These are phyloP conservation scores for Aureobasidium zeae DNA, from an alignment of 2,329 filamentous ascomycete species.

Conservation along the genomic window DNA sequence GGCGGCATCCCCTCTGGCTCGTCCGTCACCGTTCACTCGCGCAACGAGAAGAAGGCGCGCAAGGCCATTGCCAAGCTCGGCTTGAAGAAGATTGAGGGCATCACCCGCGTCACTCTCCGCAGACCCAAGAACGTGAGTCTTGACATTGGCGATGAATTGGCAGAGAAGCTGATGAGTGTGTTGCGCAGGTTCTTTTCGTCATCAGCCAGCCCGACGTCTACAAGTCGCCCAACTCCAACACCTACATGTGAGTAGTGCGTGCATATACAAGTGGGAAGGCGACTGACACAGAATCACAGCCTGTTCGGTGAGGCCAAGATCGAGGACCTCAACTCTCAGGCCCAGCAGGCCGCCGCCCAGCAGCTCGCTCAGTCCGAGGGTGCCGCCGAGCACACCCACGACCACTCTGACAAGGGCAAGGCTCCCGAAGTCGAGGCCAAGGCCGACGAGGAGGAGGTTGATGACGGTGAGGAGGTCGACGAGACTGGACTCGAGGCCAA, in stretches of 20 bases:
- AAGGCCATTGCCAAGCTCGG: conserved; percentile 99
- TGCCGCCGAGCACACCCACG: conserved; percentile 61
- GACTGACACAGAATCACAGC: conserved; percentile 41
- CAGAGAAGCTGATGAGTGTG: conserved; percentile 15
- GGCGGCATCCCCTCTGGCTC: conserved; percentile 71
- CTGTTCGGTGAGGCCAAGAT: conserved; percentile 99
- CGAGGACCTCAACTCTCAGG: conserved; percentile 97
- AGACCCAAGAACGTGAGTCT: conserved; percentile 94
- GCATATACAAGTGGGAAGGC: conserved; percentile 12
- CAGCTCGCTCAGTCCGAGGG: conserved; percentile 65
- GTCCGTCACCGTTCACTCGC: conserved; percentile 85
- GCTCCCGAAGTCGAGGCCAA: conserved; percentile 49
- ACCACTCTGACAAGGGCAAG: conserved; percentile 70
- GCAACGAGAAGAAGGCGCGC: conserved; percentile 99
- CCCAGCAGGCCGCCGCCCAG: conserved; percentile 93
- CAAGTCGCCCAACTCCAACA: conserved; percentile 98
- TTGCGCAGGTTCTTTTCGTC: conserved; percentile 96
- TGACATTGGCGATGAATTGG: background rate
- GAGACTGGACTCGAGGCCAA: conserved; percentile 92
- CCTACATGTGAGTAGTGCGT: conserved; percentile 76
- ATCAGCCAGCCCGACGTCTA: conserved; percentile 99
- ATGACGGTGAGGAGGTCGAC: conserved; percentile 93
- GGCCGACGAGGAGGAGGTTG: conserved; percentile 68
- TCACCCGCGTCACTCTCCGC: conserved; percentile 95
- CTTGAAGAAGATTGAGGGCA: conserved; percentile 89